Conservation (phyloP, 2,329 filamentous ascomycete species). For the Grosmannia clavigera region DNA sequence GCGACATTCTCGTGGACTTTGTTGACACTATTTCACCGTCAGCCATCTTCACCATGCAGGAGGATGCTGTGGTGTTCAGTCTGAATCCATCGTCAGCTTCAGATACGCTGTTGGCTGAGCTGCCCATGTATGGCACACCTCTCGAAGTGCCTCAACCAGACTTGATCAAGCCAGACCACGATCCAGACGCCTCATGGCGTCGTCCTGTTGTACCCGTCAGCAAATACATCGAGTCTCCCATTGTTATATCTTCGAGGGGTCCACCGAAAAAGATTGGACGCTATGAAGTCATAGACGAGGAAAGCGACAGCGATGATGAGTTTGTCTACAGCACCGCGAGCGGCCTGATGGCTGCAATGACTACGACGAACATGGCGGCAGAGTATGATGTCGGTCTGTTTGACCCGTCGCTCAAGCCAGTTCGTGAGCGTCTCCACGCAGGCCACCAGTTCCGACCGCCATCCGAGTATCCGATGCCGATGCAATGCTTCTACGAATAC, state of each 20-base stretch:
- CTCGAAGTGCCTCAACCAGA: slow-evolving; percentile 47
- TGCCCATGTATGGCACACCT: slow-evolving; percentile 65
- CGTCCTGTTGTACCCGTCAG: slow-evolving; percentile 71
- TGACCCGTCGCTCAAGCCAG: slow-evolving; percentile 74
- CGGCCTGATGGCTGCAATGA: neutral
- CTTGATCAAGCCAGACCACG: slow-evolving; percentile 41
- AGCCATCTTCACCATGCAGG: slow-evolving; percentile 70
- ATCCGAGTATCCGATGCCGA: slow-evolving; percentile 82
- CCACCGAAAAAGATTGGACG: slow-evolving; percentile 66
- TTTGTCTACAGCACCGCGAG: slow-evolving; percentile 20
- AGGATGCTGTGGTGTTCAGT: slow-evolving; percentile 70
- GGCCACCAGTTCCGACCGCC: slow-evolving; percentile 89
- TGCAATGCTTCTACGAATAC: slow-evolving; percentile 80
- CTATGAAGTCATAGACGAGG: slow-evolving; percentile 67
- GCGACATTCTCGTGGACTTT: slow-evolving; percentile 4
- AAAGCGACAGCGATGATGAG: slow-evolving; percentile 26
- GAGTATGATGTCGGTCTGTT: slow-evolving; percentile 60
- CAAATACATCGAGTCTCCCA: slow-evolving; percentile 72
- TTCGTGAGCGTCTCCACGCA: slow-evolving; percentile 80
- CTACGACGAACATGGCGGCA: neutral
- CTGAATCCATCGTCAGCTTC: slow-evolving; percentile 62
- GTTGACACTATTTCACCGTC: slow-evolving; percentile 51
- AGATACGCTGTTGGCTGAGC: slow-evolving; percentile 65
- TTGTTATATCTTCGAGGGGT: slow-evolving; percentile 53
- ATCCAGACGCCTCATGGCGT: slow-evolving; percentile 62